phyloP scores from a whole-genome alignment of 257 asterid species.

The Ehretia macrophylla region DNA sequence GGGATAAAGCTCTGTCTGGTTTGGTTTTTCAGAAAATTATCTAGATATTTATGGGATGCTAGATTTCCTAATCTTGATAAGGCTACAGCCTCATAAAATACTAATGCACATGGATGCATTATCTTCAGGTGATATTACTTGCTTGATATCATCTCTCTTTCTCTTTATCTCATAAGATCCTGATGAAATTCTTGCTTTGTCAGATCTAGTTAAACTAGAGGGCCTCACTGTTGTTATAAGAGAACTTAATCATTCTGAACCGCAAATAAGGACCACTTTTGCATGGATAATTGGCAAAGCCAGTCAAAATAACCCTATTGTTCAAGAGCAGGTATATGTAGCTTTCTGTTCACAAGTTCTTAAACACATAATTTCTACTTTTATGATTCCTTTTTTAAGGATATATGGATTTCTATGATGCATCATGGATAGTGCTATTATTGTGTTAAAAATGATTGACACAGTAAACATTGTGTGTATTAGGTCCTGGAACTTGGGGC shows the following conservation, averaged over 20 bases:
- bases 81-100: no score
- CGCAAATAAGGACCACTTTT: conserved; percentile 57
- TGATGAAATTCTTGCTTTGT: background rate
- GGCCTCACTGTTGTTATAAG: conserved; percentile 52
- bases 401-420: no score
- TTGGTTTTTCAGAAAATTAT: no score
- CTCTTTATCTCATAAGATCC: background rate
- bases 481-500: conserved; percentile 77
- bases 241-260: conserved; percentile 43
- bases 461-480: conserved; percentile 16
- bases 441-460: background rate
- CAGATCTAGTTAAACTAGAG: conserved; percentile 79
- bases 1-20: no score
- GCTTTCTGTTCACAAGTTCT: background rate
- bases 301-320: conserved; percentile 72
- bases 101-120: no score
- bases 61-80: no score
- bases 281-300: conserved; percentile 92
- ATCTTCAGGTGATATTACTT: background rate
- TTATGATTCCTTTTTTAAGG: background rate
- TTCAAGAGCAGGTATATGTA: conserved; percentile 74
- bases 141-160: background rate
- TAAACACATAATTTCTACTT: background rate
- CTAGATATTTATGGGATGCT: no score
- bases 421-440: no score